Percentiles rank a stretch among this genome's conserved stretches.
Evolutionary conservation across 1,139 yeast genomes (phyloP).

Genomic region (Nematodospora anomalae): DNA sequence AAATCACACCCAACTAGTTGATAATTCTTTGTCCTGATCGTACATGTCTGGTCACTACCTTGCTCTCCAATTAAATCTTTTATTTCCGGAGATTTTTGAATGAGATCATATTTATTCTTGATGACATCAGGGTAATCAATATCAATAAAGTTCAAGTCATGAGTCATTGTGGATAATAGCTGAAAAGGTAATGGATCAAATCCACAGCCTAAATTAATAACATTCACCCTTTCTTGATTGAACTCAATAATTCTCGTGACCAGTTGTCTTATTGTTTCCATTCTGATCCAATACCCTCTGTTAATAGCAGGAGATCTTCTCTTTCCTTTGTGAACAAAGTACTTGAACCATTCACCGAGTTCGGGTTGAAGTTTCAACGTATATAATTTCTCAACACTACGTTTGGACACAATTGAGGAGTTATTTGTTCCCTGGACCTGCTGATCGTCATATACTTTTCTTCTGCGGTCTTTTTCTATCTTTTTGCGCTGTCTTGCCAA

Average conservation of each 20-base stretch:
- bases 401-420: slow-evolving; percentile 78
- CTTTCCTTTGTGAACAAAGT: slow-evolving; percentile 67
- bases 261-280: slow-evolving; percentile 64
- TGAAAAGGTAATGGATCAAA: slow-evolving; percentile 79
- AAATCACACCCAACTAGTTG: slow-evolving; percentile 72
- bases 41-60: slow-evolving; percentile 23
- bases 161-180: slow-evolving; percentile 30
- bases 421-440: slow-evolving; percentile 82
- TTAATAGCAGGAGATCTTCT: slow-evolving; percentile 80
- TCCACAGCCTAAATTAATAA: slow-evolving; percentile 81
- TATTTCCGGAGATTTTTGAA: slow-evolving; percentile 50
- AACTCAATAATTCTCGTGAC: slow-evolving; percentile 44
- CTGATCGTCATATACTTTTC: slow-evolving; percentile 54
- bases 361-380: slow-evolving; percentile 41
- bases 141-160: slow-evolving; percentile 52
- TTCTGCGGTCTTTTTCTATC: slow-evolving; percentile 48
- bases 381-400: slow-evolving; percentile 75
- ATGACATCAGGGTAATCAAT: slow-evolving; percentile 76
- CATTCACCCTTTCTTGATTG: slow-evolving; percentile 25
- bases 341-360: slow-evolving; percentile 54
- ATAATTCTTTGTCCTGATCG: slow-evolving; percentile 48
- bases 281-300: slow-evolving; percentile 81
- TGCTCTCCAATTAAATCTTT: slow-evolving; percentile 43
- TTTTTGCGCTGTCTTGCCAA: slow-evolving; percentile 34
- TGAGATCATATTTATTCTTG: slow-evolving; percentile 51